Percentiles rank a stretch among this genome's conserved stretches.
These are phyloP conservation scores for Senecio squalidus DNA, from an alignment of 140 eudicot species.

Conservation along the genomic window DNA sequence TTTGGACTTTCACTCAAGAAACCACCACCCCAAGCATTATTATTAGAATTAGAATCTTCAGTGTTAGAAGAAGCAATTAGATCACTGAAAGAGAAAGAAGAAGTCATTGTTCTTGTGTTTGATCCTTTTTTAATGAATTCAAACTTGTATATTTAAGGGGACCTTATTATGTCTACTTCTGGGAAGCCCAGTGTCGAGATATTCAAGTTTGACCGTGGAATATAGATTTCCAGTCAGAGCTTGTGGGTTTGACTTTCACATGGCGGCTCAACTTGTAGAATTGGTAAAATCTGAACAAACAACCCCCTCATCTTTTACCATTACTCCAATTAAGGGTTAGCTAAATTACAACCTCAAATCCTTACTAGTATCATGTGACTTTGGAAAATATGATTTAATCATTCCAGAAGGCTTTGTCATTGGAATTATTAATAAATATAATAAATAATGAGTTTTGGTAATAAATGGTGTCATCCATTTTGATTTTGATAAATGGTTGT, in stretches of 20 bases:
- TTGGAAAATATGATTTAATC: too few relatives aligned
- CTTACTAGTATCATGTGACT: too few relatives aligned
- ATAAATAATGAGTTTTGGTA: too few relatives aligned
- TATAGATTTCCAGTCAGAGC: constrained; percentile 24
- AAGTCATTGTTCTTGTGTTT: neutral
- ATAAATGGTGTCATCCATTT: too few relatives aligned
- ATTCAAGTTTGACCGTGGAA: constrained; percentile 40
- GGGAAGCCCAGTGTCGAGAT: constrained; percentile 19
- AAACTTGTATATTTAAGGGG: constrained; percentile 16
- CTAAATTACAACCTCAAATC: too few relatives aligned
- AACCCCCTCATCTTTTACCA: neutral
- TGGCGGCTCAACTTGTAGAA: constrained; percentile 38
- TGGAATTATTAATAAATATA: too few relatives aligned
- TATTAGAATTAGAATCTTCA: neutral
- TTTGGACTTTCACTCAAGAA: constrained; percentile 27
- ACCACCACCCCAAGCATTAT: constrained; percentile 7
- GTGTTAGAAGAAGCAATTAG: constrained; percentile 11
- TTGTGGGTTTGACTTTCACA: constrained; percentile 40
- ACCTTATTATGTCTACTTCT: constrained; percentile 19
- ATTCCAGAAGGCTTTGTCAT: too few relatives aligned
- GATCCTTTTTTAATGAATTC: neutral
- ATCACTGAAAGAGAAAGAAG: constrained; percentile 18
- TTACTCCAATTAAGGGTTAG: neutral
- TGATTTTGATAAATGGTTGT: too few relatives aligned
- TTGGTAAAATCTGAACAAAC: neutral